A percentile compares a stretch with the other conserved stretches of the same genome.
Conservation (phyloP, 1,139 yeast species). For the Suhomyces choctaworum region DNA sequence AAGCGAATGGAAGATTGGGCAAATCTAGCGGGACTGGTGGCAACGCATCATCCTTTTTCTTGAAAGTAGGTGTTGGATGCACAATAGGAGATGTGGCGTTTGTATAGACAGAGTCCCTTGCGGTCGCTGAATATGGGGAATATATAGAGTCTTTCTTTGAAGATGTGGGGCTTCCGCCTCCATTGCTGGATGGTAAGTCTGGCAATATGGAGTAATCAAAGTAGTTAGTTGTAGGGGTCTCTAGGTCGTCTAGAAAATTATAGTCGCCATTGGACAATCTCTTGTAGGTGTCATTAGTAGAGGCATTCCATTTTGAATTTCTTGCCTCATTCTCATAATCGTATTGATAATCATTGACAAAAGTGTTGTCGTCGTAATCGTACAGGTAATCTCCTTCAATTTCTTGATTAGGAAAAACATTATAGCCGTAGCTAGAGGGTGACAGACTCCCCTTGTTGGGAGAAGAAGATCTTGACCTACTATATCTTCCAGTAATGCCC, state of each 20-base stretch:
- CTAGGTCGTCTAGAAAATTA: constrained; percentile 17
- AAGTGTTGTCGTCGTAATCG: constrained; percentile 2
- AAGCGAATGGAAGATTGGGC: constrained; percentile 59
- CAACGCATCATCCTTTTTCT: constrained; percentile 25
- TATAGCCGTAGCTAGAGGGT: constrained; percentile 17
- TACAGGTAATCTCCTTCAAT: constrained; percentile 3
- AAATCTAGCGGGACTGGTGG: constrained; percentile 57
- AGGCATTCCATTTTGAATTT: constrained; percentile 10
- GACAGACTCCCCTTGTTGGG: constrained; percentile 27
- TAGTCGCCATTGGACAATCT: constrained; percentile 10
- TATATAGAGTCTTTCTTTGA: constrained; percentile 5
- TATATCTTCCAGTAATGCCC: constrained; percentile 5
- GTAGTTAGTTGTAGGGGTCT: constrained; percentile 30
- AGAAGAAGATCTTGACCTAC: constrained; percentile 29
- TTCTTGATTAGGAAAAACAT: constrained; percentile 3
- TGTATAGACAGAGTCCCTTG: constrained; percentile 13
- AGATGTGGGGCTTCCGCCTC: constrained; percentile 10
- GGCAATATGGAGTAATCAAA: constrained; percentile 47
- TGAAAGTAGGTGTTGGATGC: constrained; percentile 12
- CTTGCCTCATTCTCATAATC: constrained; percentile 13
- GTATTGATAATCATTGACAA: constrained; percentile 10
- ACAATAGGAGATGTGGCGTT: constrained; percentile 4
- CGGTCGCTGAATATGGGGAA: constrained; percentile 6
- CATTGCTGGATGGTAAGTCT: constrained; percentile 33
- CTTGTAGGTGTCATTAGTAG: neutral